A percentile compares a stretch with the other conserved stretches of the same genome.
Conservation (phyloP, 768 basidiomycete genomes). For the Trametes coccinea region DNA sequence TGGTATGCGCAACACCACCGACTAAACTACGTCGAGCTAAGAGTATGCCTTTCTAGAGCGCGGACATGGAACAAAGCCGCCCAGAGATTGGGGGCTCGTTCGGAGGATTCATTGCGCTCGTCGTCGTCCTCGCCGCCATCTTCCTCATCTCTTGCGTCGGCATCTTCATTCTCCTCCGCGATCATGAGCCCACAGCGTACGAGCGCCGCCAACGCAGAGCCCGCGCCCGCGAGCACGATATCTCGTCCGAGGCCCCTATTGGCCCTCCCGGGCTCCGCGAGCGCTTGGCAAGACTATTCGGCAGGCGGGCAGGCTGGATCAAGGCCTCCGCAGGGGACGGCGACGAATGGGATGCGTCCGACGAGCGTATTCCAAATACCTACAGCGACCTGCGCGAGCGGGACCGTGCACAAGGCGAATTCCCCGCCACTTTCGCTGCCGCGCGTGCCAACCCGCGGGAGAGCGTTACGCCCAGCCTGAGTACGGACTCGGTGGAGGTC, state of each 20-base stretch:
- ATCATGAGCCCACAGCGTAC: conserved; percentile 43
- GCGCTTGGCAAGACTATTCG: conserved; percentile 30
- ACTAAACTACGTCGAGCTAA: background rate
- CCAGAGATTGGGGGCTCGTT: conserved; percentile 31
- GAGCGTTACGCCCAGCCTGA: conserved; percentile 4
- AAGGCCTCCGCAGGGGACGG: conserved; percentile 43
- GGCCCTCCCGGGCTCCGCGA: conserved; percentile 32
- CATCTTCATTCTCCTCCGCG: conserved; percentile 56
- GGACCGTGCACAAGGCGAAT: conserved; percentile 2
- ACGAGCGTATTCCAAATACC: conserved; percentile 17
- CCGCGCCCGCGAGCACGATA: conserved; percentile 20
- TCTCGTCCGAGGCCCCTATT: conserved; percentile 23
- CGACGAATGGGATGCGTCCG: conserved; percentile 45
- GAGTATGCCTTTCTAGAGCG: background rate
- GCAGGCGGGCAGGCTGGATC: conserved; percentile 48
- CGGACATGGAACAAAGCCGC: conserved; percentile 3
- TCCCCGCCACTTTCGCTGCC: conserved; percentile 21
- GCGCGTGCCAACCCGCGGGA: background rate
- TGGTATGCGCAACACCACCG: background rate
- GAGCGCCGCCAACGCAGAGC: conserved; percentile 33
- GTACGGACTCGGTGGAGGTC: conserved; percentile 23
- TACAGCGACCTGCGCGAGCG: conserved; percentile 9
- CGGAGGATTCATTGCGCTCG: conserved; percentile 60
- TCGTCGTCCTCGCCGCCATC: conserved; percentile 55
- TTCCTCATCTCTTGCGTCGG: conserved; percentile 54